Conservation (phyloP, 2,329 filamentous ascomycete species). For the Teratosphaeria pseudoeucalypti region DNA sequence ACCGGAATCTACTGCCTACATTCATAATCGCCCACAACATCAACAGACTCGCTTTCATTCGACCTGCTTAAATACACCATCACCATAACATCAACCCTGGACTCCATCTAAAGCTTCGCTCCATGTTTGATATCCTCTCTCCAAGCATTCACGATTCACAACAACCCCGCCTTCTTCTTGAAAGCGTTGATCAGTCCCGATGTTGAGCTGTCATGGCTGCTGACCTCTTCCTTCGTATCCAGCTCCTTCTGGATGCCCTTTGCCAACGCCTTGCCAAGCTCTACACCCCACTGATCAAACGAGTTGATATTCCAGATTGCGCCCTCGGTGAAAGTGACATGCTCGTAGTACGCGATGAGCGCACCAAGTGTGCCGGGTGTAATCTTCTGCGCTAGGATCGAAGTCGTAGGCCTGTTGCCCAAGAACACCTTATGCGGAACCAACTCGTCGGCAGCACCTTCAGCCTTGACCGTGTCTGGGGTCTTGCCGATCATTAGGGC, state of each 20-base stretch:
- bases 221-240: slow-evolving; percentile 61
- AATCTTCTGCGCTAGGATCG: slow-evolving; percentile 85
- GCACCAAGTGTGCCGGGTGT: slow-evolving; percentile 89
- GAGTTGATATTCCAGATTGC: slow-evolving; percentile 99
- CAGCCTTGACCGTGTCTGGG: slow-evolving; percentile 64
- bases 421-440: slow-evolving; percentile 99
- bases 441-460: slow-evolving; percentile 62
- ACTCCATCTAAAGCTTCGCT: not conserved
- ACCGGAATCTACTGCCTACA: too few species aligned
- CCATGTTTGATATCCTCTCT: not conserved
- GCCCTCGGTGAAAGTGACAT: slow-evolving; percentile 94
- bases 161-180: slow-evolving; percentile 54
- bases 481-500: slow-evolving; percentile 83
- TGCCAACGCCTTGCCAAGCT: slow-evolving; percentile 90
- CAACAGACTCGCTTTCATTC: not conserved
- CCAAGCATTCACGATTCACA: not conserved
- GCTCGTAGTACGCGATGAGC: slow-evolving; percentile 97
- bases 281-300: slow-evolving; percentile 99
- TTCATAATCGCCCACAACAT: not conserved
- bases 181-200: slow-evolving; percentile 84
- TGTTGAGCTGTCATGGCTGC: slow-evolving; percentile 76
- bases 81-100: too few species aligned
- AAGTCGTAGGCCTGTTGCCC: slow-evolving; percentile 93
- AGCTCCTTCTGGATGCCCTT: slow-evolving; percentile 63
- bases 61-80: not conserved